Base-by-base conservation (phyloP, 1,284 basidiomycete genomes). In the Lentinula novae-zelandiae region DNA sequence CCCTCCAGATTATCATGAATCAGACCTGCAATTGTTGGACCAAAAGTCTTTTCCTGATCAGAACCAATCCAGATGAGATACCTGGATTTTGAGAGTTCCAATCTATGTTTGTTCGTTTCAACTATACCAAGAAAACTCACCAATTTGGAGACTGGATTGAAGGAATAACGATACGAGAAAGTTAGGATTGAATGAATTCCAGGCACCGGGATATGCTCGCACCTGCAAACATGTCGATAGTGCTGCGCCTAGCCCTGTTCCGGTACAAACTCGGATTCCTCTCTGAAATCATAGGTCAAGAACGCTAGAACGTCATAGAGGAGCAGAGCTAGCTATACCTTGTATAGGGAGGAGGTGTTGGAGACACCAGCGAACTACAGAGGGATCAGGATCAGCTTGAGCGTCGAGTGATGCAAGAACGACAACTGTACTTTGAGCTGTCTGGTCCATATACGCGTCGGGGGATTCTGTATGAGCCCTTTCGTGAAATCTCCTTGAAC, bases 221-320 rank as follows among this genome's bases (percentile, higher is more conserved):
- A 78, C 78, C 76, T 92, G 90, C 59, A 91, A 78, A 71, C 87
- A 91, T 34, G 90, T 92, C 13, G 90, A 85, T 17, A 92, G 79
- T 0, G 88, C 89, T 34, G 90, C 89, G 34, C 90, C 90, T 51
- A 92, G 82, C 57, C 90, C 90, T n/a, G 90, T 92, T 46, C 90
- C 90, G 3, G 90, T 92, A 72, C 90, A 92, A 63, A 92, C 85
- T 69, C 89, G 86, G 68, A 92, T 86, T 20, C 90, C 90, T 63
- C 90, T 84, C 66, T 61, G 44, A 15, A 12, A 51, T 27, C 38
- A 33, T 10, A 33, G 34, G 36, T 13, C 10, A 42, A 17, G 39
- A 40, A 42, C 36, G n/a, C 34, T 4, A 27, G 20, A 48, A 48
- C 46, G 48, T 51, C 44, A 39, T 50, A 50, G 39, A 34, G 20